Evolutionary conservation across 2,329 filamentous ascomycete genomes (phyloP).

Genomic region (Fonsecaea pugnacius): DNA sequence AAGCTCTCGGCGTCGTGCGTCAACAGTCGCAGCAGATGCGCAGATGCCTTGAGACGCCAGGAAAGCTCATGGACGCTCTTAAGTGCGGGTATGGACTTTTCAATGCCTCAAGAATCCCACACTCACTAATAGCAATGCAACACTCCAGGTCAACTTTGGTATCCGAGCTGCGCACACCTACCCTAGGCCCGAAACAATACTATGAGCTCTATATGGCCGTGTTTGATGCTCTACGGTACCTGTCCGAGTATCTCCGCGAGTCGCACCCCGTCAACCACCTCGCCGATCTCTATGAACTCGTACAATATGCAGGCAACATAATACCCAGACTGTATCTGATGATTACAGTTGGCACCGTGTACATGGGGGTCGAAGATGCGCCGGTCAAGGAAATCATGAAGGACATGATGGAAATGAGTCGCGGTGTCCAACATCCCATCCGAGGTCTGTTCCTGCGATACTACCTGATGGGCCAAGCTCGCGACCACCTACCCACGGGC

Average conservation of each 20-base stretch:
- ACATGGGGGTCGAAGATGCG: slow-evolving; percentile 98
- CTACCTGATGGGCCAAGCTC: slow-evolving; percentile 91
- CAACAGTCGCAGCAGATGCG: slow-evolving; percentile 98
- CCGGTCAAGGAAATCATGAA: slow-evolving; percentile 99
- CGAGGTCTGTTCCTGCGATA: slow-evolving; percentile 94
- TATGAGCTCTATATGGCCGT: slow-evolving; percentile 99
- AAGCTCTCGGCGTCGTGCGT: slow-evolving; percentile 93
- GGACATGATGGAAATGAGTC: slow-evolving; percentile 99
- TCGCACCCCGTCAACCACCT: slow-evolving; percentile 98
- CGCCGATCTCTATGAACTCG: slow-evolving; percentile 94
- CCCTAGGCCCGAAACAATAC: slow-evolving; percentile 97
- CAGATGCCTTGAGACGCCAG: slow-evolving; percentile 93
- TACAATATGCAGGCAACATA: slow-evolving; percentile 98
- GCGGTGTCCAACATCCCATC: slow-evolving; percentile 95
- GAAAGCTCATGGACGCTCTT: slow-evolving; percentile 98
- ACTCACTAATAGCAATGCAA: slow-evolving; percentile 33
- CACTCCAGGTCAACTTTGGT: slow-evolving; percentile 84
- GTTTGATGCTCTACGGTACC: slow-evolving; percentile 94
- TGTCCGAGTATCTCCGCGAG: slow-evolving; percentile 94
- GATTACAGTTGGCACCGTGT: slow-evolving; percentile 98
- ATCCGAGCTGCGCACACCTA: slow-evolving; percentile 96
- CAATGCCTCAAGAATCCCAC: slow-evolving; percentile 19
- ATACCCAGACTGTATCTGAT: slow-evolving; percentile 95
- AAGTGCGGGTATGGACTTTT: slow-evolving; percentile 85
- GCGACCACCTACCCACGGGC: slow-evolving; percentile 82